Evolutionary conservation across 768 basidiomycete species (phyloP).

Genomic region (Termitomyces sp.): DNA sequence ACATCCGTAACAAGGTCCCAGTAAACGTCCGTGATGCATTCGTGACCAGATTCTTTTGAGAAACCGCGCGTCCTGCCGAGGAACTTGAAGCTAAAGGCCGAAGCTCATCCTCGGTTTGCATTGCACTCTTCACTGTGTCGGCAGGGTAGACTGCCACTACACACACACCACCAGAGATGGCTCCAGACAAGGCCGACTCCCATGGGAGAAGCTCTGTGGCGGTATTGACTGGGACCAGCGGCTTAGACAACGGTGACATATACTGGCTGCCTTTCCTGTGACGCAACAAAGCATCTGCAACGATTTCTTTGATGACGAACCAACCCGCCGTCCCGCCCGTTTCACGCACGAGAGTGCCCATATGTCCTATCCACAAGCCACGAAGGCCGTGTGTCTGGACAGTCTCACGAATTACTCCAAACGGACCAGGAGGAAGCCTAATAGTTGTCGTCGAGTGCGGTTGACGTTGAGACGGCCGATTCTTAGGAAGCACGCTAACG

Average conservation of each 20-base stretch:
- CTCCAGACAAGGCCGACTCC: slow-evolving; percentile 80
- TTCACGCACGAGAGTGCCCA: slow-evolving; percentile 83
- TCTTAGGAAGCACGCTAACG: background rate
- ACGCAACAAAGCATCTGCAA: slow-evolving; percentile 57
- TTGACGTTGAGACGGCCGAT: slow-evolving; percentile 3
- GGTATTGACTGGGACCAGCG: slow-evolving; percentile 6
- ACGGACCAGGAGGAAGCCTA: slow-evolving; percentile 59
- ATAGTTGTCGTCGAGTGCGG: slow-evolving; percentile 16
- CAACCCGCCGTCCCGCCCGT: slow-evolving; percentile 84
- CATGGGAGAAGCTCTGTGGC: slow-evolving; percentile 44
- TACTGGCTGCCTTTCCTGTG: slow-evolving; percentile 13
- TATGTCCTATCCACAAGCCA: slow-evolving; percentile 85
- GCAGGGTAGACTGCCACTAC: slow-evolving; percentile 85
- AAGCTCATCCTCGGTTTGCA: slow-evolving; percentile 87
- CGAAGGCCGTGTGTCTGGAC: slow-evolving; percentile 51
- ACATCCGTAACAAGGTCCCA: slow-evolving; percentile 67
- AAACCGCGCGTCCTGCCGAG: background rate
- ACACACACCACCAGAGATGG: slow-evolving; percentile 75
- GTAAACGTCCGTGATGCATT: slow-evolving; percentile 33
- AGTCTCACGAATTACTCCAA: slow-evolving; percentile 59
- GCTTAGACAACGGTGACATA: slow-evolving; percentile 5
- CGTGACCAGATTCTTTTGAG: background rate
- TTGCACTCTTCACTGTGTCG: slow-evolving; percentile 85
- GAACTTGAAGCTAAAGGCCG: slow-evolving; percentile 31
- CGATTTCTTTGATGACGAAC: slow-evolving; percentile 83